A percentile compares a stretch with the other conserved stretches of the same genome.
phyloP scores from a whole-genome alignment of 306 rosid genomes.

The Gillenia trifoliata region DNA sequence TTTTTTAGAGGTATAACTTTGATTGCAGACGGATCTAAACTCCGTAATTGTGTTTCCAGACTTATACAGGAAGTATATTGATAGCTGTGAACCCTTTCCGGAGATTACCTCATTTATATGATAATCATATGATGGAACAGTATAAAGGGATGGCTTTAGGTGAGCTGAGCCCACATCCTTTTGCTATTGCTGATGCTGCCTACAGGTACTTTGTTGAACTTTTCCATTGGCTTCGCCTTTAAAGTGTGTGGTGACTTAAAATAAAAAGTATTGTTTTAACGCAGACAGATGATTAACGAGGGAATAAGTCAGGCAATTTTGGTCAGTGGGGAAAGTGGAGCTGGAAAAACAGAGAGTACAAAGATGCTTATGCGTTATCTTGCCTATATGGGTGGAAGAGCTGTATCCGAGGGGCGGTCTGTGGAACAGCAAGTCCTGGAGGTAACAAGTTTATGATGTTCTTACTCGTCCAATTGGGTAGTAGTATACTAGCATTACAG shows the following conservation, averaged over 20 bases:
- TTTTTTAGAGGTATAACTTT: neutral
- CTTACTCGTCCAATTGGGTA: neutral
- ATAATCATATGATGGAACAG: conserved; percentile 59
- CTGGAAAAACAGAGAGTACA: conserved; percentile 96
- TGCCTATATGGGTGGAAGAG: conserved; percentile 90
- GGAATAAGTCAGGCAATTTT: conserved; percentile 81
- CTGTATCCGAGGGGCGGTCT: conserved; percentile 66
- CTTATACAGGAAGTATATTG: conserved; percentile 91
- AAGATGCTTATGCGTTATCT: conserved; percentile 97
- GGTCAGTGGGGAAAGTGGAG: conserved; percentile 99
- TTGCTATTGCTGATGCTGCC: conserved; percentile 95
- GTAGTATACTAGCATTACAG: neutral
- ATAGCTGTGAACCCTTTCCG: conserved; percentile 94
- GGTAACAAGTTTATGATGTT: conserved; percentile 36
- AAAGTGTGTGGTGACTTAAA: neutral
- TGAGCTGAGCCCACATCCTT: conserved; percentile 95
- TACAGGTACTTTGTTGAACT: conserved; percentile 59
- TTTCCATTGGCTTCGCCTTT: conserved; percentile 9
- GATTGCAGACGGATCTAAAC: conserved; percentile 16
- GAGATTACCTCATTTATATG: conserved; percentile 81
- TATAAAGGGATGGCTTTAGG: conserved; percentile 74
- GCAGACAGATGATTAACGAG: conserved; percentile 81
- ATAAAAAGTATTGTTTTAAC: neutral
- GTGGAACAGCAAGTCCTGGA: conserved; percentile 95
- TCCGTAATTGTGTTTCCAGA: conserved; percentile 47